Evolutionary conservation across 768 basidiomycete genomes (phyloP), one percentile per base, ranked within the genome.

Genomic region (Suillus paluster): DNA sequence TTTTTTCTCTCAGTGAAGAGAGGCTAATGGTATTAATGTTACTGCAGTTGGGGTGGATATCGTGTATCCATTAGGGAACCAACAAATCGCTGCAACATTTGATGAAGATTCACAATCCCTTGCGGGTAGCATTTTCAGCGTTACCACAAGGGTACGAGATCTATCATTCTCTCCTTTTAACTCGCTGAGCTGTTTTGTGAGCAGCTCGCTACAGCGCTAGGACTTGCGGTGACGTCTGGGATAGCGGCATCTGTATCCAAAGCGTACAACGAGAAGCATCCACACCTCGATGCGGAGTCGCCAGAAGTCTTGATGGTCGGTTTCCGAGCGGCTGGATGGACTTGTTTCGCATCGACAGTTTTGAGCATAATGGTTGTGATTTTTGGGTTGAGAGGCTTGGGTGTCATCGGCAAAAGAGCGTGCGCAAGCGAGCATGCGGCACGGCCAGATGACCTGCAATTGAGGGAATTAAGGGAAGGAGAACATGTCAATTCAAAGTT

Each of bases 191-290:
- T 57, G 27, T 27, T 15, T 38, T 50, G 15, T 15, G 4, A 52
- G 1, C 53, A 77, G 76, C 66, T 77, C 39, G 77, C 75, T 36
- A 78, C 76, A 0, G 75, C 77, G 4, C 63, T 77, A 11, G 77
- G 76, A 14, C 67, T 78, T 15, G 76, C 76, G 1, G 60, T 76
- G 11, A 71, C 72, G 2, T 72, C 74, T 8, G 73, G 71, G 23
- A 70, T 78, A 11, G 71, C 76, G 2, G 68, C 68, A 33, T 61
- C 73, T 11, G 65, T 72, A 2, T 73, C 75, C 17, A 56, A 70
- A 30, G 65, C 64, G 42, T 73, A 67, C 63, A 65, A 67, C 27
- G 58, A 57, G 14, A 34, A 58, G 4, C 69, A 75, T 38, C 71
- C 75, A 5, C 52, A 56, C 3, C 64, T 72, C 12, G 60, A 56